phyloP scores from a whole-genome alignment of 179 eudicot genomes.

The Nepenthes alata region DNA sequence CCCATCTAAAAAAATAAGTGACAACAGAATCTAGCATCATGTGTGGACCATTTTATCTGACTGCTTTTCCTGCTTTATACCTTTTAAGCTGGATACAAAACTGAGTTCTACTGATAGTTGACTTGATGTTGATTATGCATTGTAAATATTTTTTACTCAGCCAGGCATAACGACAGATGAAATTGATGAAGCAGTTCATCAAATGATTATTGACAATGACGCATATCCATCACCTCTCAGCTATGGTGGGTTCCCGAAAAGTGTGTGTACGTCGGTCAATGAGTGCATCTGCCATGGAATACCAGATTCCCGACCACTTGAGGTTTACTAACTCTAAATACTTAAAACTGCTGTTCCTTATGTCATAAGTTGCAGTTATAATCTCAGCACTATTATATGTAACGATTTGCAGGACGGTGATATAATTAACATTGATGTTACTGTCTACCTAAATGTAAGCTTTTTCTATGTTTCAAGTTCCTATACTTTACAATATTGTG shows the following conservation, averaged over 20 bases:
- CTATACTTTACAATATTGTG: background rate
- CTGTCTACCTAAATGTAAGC: slow-evolving; percentile 82
- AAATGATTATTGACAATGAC: slow-evolving; percentile 91
- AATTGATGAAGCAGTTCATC: slow-evolving; percentile 96
- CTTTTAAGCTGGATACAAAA: background rate
- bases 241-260: slow-evolving; percentile 95
- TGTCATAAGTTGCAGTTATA: background rate
- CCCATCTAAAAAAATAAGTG: too few relatives aligned
- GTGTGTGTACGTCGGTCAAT: slow-evolving; percentile 96
- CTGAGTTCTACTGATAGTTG: background rate
- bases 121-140: background rate
- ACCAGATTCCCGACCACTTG: slow-evolving; percentile 88
- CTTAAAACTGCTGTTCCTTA: background rate
- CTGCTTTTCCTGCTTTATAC: too few relatives aligned
- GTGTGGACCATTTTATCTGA: too few relatives aligned
- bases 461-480: background rate
- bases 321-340: slow-evolving; percentile 33
- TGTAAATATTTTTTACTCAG: slow-evolving; percentile 16
- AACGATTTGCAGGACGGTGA: slow-evolving; percentile 75
- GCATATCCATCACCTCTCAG: slow-evolving; percentile 98
- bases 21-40: too few relatives aligned
- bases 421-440: slow-evolving; percentile 86
- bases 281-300: slow-evolving; percentile 99
- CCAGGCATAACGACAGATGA: slow-evolving; percentile 92
- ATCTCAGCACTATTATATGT: background rate